Evolutionary conservation across 768 basidiomycete species (phyloP).

Genomic region (Suillus tomentosus): DNA sequence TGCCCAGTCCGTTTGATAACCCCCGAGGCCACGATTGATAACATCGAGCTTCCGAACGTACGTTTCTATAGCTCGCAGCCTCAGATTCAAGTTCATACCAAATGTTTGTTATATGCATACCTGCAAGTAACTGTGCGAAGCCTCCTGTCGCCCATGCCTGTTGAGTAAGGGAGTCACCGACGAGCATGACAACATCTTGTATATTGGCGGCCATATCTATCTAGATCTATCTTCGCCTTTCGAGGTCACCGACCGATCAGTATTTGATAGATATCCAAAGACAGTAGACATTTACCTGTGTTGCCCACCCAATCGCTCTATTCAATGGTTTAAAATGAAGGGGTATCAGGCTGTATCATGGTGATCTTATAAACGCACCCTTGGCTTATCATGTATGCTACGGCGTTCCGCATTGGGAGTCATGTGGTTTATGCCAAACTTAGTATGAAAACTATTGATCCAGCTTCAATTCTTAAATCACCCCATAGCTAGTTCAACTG

Average conservation of each 20-base stretch:
- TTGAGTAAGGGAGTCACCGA: constrained; percentile 86
- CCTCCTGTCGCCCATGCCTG: constrained; percentile 61
- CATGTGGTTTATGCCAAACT: constrained; percentile 5
- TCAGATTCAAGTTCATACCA: constrained; percentile 1
- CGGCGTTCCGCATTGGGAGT: constrained; percentile 6
- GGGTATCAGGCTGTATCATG: constrained; percentile 1
- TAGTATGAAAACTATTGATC: background rate
- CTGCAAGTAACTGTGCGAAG: constrained; percentile 65
- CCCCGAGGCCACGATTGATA: constrained; percentile 79
- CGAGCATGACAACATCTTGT: constrained; percentile 70
- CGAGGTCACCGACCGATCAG: background rate
- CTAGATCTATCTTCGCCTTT: constrained; percentile 1
- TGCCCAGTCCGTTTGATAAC: constrained; percentile 89
- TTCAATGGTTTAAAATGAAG: background rate
- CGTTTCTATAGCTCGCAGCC: constrained; percentile 46
- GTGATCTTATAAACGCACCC: constrained; percentile 12
- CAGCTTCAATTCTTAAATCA: background rate
- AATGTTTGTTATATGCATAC: constrained; percentile 19
- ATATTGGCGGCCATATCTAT: constrained; percentile 53
- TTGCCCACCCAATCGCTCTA: background rate
- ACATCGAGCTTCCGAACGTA: constrained; percentile 86
- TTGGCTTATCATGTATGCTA: background rate
- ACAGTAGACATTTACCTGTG: background rate
- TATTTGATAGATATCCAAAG: background rate
- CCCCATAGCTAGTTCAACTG: no score